Evolutionary conservation across 495 filamentous ascomycete genomes (phyloP).

Genomic region (Clohesyomyces aquaticus): DNA sequence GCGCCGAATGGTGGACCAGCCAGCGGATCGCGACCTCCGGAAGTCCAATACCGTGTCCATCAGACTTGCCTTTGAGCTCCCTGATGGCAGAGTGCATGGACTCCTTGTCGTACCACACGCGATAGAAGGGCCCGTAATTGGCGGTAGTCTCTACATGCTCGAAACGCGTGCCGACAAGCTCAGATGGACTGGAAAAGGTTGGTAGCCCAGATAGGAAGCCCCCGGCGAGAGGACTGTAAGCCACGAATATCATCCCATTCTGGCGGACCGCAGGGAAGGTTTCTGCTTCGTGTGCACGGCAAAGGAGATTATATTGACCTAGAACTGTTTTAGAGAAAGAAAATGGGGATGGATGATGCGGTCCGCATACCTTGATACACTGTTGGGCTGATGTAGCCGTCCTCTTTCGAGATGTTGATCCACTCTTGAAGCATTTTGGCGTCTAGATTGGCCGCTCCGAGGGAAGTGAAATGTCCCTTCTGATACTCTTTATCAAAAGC

Average conservation of each 20-base stretch:
- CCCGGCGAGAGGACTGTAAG: constrained; percentile 11
- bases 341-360: not conserved
- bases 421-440: constrained; percentile 45
- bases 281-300: constrained; percentile 39
- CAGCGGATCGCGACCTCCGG: not conserved
- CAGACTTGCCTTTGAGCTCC: not conserved
- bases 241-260: constrained; percentile 1
- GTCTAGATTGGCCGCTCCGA: constrained; percentile 51
- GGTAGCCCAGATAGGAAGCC: constrained; percentile 48
- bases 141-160: constrained; percentile 1
- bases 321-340: not conserved
- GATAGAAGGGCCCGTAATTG: not conserved
- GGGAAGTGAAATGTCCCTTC: not conserved
- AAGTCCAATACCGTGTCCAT: not conserved
- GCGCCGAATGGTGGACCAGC: constrained; percentile 1
- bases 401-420: constrained; percentile 46
- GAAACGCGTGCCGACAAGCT: constrained; percentile 5
- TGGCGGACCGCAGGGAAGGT: constrained; percentile 1
- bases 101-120: not conserved
- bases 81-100: not conserved
- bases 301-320: constrained; percentile 48
- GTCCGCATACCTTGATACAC: constrained; percentile 40
- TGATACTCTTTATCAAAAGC: not conserved
- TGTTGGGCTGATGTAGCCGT: constrained; percentile 4
- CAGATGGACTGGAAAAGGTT: not conserved